Conservation (phyloP, 257 asterid genomes). For the Nicotiana knightiana region DNA sequence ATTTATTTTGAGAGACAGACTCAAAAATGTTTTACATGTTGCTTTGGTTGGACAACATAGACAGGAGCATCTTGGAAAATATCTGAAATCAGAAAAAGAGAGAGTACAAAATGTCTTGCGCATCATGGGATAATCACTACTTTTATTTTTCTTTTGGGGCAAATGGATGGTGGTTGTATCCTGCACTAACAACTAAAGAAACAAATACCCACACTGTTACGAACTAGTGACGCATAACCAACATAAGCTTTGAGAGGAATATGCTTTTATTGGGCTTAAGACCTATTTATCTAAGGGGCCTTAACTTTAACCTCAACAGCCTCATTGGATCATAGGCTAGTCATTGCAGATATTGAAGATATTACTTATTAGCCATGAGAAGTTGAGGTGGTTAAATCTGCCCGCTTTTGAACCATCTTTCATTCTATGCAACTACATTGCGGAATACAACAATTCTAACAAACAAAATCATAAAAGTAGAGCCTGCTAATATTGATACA, state of each 20-base stretch:
- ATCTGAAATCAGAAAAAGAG: no score
- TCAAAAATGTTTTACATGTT: no score
- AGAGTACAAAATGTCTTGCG: no score
- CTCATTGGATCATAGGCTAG: not conserved
- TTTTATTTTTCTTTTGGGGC: no score
- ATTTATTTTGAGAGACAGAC: no score
- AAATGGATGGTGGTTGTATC: no score
- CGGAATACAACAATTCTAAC: not conserved
- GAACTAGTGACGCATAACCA: not conserved
- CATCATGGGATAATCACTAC: no score
- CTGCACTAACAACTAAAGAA: no score
- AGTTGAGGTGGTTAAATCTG: not conserved
- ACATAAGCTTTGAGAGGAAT: not conserved
- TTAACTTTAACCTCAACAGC: not conserved
- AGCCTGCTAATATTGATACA: not conserved
- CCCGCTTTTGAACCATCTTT: not conserved
- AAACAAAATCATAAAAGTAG: not conserved
- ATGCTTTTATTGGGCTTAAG: not conserved
- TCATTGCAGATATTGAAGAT: not conserved
- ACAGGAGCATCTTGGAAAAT: no score
- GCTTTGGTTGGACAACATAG: no score
- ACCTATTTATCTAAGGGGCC: not conserved
- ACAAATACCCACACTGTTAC: not conserved
- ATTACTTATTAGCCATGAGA: not conserved
- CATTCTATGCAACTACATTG: not conserved